Evolutionary conservation across 2,329 filamentous ascomycete genomes (phyloP).

Genomic region (Colletotrichum zoysiae): DNA sequence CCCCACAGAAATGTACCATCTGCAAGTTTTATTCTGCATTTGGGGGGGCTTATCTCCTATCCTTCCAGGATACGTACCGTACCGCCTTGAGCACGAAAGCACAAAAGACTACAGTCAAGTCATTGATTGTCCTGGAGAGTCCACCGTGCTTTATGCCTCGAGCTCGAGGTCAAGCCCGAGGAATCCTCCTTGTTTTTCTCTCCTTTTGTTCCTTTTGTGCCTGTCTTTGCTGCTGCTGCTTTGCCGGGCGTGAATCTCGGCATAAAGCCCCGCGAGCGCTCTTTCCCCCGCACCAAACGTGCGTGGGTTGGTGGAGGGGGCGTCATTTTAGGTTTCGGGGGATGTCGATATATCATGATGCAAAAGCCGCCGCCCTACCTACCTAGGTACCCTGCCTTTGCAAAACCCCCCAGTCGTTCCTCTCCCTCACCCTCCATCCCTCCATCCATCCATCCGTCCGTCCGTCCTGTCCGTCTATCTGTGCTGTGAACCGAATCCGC

Average conservation of each 20-base stretch:
- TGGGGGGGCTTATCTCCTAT: slow-evolving; percentile 13
- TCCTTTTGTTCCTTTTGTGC: slow-evolving; percentile 28
- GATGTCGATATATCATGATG: slow-evolving; percentile 32
- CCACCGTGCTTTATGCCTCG: slow-evolving; percentile 30
- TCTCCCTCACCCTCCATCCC: background rate
- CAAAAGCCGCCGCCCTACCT: slow-evolving; percentile 31
- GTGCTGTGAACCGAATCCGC: background rate
- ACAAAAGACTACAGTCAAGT: background rate
- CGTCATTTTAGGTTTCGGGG: slow-evolving; percentile 23
- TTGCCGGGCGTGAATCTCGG: slow-evolving; percentile 22
- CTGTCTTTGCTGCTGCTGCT: slow-evolving; percentile 23
- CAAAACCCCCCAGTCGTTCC: background rate
- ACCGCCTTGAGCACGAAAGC: slow-evolving; percentile 1
- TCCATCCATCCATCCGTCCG: background rate
- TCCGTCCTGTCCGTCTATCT: background rate
- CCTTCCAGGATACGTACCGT: background rate
- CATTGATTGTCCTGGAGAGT: background rate
- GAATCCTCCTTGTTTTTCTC: background rate
- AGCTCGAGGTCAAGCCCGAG: background rate
- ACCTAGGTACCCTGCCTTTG: no score
- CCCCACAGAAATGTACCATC: slow-evolving; percentile 11
- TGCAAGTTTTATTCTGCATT: slow-evolving; percentile 4
- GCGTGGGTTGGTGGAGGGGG: background rate
- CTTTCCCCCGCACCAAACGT: slow-evolving; percentile 29
- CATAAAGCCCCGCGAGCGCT: slow-evolving; percentile 26